Evolutionary conservation across 2,329 filamentous ascomycete genomes (phyloP).

Genomic region (Penicillium digitatum): DNA sequence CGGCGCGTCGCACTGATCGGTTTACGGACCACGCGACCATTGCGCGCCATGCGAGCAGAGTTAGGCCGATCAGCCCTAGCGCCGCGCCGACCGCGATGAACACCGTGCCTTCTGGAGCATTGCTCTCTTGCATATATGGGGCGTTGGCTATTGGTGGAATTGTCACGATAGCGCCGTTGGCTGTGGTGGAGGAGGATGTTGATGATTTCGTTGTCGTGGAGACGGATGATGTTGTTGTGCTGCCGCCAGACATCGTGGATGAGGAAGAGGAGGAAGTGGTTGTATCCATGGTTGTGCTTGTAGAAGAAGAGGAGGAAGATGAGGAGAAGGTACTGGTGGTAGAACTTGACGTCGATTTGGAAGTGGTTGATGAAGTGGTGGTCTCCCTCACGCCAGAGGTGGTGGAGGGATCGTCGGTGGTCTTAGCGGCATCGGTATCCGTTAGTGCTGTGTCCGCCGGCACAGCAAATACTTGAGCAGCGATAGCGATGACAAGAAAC

Average conservation of each 20-base stretch:
- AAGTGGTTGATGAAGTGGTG: slow-evolving; percentile 16
- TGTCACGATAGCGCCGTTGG: slow-evolving; percentile 61
- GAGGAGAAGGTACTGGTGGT: slow-evolving; percentile 8
- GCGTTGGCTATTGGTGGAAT: slow-evolving; percentile 81
- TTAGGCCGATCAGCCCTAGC: slow-evolving; percentile 74
- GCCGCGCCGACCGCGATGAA: slow-evolving; percentile 93
- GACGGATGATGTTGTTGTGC: slow-evolving; percentile 23
- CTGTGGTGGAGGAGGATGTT: slow-evolving; percentile 54
- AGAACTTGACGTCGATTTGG: slow-evolving; percentile 15
- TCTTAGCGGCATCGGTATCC: slow-evolving; percentile 19
- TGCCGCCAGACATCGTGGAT: slow-evolving; percentile 15
- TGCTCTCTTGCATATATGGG: slow-evolving; percentile 87
- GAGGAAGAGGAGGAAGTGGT: slow-evolving; percentile 25
- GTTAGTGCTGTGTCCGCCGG: slow-evolving; percentile 19
- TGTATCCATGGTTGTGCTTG: slow-evolving; percentile 17
- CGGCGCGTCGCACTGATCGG: slow-evolving; percentile 80
- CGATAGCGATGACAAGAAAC: slow-evolving; percentile 12
- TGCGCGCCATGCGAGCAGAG: slow-evolving; percentile 81
- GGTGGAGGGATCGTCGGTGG: slow-evolving; percentile 23
- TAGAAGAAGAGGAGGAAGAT: slow-evolving; percentile 15
- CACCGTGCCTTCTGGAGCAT: slow-evolving; percentile 82
- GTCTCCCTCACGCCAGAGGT: slow-evolving; percentile 19
- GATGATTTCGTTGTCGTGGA: slow-evolving; percentile 14
- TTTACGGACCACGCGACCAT: slow-evolving; percentile 88
- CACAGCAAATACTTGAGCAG: slow-evolving; percentile 19